A percentile compares a stretch with the other conserved stretches of the same genome.
Evolutionary conservation across 129 eudicot genomes (phyloP).

Genomic region (Pseudognaphalium luteoalbum): DNA sequence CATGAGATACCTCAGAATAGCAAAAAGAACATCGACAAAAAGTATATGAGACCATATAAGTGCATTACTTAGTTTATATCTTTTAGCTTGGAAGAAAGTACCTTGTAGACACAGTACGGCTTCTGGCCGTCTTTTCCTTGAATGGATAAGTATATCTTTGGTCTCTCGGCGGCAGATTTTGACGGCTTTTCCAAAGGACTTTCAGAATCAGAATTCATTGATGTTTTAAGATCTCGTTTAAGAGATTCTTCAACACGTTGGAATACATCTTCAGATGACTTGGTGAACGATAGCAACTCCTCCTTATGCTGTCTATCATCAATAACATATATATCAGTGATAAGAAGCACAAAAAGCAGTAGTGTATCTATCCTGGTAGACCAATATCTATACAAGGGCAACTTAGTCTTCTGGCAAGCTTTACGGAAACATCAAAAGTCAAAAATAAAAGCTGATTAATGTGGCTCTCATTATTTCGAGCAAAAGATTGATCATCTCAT

Average conservation of each 20-base stretch:
- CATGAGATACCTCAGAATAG: not conserved
- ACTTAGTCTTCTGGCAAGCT: not conserved
- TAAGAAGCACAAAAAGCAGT: conserved; percentile 33
- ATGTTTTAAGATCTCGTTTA: conserved; percentile 45
- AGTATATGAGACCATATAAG: not conserved
- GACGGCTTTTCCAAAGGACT: conserved; percentile 37
- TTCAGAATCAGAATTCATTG: conserved; percentile 30
- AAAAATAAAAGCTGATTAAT: not conserved
- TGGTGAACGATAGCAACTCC: conserved; percentile 65
- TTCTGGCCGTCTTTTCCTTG: conserved; percentile 71
- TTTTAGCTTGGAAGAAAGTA: conserved; percentile 29
- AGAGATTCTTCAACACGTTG: conserved; percentile 61
- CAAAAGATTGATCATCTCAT: not conserved
- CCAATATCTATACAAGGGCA: conserved; percentile 3
- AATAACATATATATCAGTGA: conserved; percentile 19
- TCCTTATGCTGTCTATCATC: conserved; percentile 56
- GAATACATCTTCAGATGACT: conserved; percentile 62
- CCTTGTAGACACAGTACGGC: conserved; percentile 67
- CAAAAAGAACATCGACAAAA: not conserved
- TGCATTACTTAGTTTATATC: conserved; percentile 3
- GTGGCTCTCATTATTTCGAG: not conserved
- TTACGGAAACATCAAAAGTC: not conserved
- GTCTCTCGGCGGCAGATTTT: conserved; percentile 61
- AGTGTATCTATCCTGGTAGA: not conserved
- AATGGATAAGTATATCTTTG: conserved; percentile 68